These are phyloP conservation scores for Neoboletus brunneissimus DNA, from an alignment of 768 basidiomycete species.

Conservation along the genomic window DNA sequence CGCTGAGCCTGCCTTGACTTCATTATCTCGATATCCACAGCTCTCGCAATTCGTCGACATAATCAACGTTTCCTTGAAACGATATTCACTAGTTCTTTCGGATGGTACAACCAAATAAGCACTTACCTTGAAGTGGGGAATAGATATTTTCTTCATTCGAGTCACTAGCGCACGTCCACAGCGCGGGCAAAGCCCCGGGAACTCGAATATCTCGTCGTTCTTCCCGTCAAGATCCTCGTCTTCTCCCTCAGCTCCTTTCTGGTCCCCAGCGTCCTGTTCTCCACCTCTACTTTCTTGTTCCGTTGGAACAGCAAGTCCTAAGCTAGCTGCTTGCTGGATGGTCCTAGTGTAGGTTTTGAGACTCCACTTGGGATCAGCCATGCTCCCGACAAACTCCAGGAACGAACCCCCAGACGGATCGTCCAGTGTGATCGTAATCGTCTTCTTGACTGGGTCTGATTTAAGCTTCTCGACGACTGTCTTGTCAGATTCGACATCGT, in stretches of 20 bases:
- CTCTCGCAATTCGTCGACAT: conserved; percentile 97
- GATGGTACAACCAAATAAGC: background rate
- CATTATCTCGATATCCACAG: conserved; percentile 97
- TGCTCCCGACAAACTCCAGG: conserved; percentile 82
- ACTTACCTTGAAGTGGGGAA: conserved; percentile 93
- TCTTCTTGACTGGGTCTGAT: conserved; percentile 53
- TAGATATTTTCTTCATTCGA: conserved; percentile 92
- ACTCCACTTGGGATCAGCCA: conserved; percentile 92
- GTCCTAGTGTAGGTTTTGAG: conserved; percentile 80
- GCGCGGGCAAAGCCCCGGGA: conserved; percentile 84
- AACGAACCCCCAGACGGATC: conserved; percentile 98
- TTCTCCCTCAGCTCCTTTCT: conserved; percentile 14
- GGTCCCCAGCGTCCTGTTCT: background rate
- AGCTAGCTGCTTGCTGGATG: conserved; percentile 69
- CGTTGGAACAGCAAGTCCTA: conserved; percentile 62
- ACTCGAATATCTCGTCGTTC: conserved; percentile 86
- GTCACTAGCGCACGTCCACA: conserved; percentile 84
- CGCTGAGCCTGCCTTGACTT: conserved; percentile 92
- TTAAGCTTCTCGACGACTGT: conserved; percentile 34
- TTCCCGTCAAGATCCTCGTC: conserved; percentile 34
- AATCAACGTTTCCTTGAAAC: conserved; percentile 81
- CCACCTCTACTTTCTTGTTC: conserved; percentile 36
- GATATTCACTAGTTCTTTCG: background rate
- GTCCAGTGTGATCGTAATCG: conserved; percentile 83
- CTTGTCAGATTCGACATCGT: conserved; percentile 21